Percentiles rank a stretch among this genome's conserved stretches.
These are phyloP conservation scores for Pythium coloratum DNA, from an alignment of 352 stramenopile genomes.

Conservation along the genomic window DNA sequence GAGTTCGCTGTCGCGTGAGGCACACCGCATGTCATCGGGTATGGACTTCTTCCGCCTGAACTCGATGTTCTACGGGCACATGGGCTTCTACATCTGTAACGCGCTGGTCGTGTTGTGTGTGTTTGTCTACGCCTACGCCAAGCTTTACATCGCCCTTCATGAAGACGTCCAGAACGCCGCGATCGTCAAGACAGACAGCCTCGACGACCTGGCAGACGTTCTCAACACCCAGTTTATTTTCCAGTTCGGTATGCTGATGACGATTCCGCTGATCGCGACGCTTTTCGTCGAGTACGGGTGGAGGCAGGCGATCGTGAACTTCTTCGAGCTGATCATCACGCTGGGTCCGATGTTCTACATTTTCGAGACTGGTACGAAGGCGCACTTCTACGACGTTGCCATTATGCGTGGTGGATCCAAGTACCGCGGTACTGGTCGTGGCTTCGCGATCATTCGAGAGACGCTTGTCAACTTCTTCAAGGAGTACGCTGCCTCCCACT, in stretches of 20 bases:
- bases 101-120: slow-evolving; percentile 78
- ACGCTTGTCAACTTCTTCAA: slow-evolving; percentile 88
- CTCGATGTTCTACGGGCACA: slow-evolving; percentile 89
- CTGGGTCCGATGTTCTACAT: slow-evolving; percentile 88
- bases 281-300: slow-evolving; percentile 84
- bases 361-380: slow-evolving; percentile 85
- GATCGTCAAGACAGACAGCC: slow-evolving; percentile 72
- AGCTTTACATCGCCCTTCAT: slow-evolving; percentile 85
- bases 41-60: slow-evolving; percentile 91
- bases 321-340: slow-evolving; percentile 79
- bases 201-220: slow-evolving; percentile 75
- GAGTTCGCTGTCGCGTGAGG: slow-evolving; percentile 76
- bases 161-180: slow-evolving; percentile 66
- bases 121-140: slow-evolving; percentile 80
- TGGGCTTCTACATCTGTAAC: slow-evolving; percentile 90
- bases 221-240: slow-evolving; percentile 89
- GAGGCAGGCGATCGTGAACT: slow-evolving; percentile 78
- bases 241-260: slow-evolving; percentile 90
- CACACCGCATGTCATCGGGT: slow-evolving; percentile 75
- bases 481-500: slow-evolving; percentile 83
- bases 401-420: slow-evolving; percentile 87
- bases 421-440: slow-evolving; percentile 81
- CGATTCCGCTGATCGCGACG: slow-evolving; percentile 80
- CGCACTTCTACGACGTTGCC: slow-evolving; percentile 85
- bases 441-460: slow-evolving; percentile 84